These are phyloP conservation scores for Tricholoma bakamatsutake DNA, from an alignment of 768 basidiomycete genomes.

Conservation along the genomic window DNA sequence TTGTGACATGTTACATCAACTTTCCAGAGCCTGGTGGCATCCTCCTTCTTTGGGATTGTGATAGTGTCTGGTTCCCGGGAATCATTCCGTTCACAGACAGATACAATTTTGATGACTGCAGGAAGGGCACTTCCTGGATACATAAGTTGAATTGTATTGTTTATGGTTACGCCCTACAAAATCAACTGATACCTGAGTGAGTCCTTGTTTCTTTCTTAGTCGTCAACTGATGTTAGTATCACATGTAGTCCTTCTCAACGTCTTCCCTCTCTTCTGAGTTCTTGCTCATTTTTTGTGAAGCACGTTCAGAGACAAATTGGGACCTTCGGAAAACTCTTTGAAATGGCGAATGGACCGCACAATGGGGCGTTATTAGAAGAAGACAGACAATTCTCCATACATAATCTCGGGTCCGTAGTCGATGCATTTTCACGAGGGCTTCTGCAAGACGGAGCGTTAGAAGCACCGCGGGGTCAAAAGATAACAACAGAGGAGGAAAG, in stretches of 20 bases:
- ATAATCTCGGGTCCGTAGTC: neutral
- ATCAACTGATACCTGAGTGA: neutral
- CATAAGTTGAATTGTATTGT: neutral
- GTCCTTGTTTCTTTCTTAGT: neutral
- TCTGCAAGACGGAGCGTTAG: neutral
- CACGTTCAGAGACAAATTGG: neutral
- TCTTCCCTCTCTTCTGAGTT: neutral
- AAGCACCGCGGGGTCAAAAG: neutral
- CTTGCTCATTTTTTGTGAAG: neutral
- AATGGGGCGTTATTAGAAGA: neutral
- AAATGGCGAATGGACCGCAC: neutral
- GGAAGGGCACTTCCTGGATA: neutral
- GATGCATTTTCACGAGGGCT: neutral
- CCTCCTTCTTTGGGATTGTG: slow-evolving; percentile 2
- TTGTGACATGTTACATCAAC: neutral
- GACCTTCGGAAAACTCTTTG: neutral
- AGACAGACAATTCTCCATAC: neutral
- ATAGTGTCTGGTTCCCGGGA: slow-evolving; percentile 1
- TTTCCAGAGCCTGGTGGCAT: neutral
- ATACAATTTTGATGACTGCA: neutral
- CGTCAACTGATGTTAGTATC: neutral
- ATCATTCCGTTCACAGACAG: neutral
- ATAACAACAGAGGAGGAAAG: neutral
- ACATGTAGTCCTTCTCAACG: neutral
- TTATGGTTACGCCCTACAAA: neutral